Base-by-base conservation (phyloP, 305 asterid genomes). In the Fraxinus greggii region DNA sequence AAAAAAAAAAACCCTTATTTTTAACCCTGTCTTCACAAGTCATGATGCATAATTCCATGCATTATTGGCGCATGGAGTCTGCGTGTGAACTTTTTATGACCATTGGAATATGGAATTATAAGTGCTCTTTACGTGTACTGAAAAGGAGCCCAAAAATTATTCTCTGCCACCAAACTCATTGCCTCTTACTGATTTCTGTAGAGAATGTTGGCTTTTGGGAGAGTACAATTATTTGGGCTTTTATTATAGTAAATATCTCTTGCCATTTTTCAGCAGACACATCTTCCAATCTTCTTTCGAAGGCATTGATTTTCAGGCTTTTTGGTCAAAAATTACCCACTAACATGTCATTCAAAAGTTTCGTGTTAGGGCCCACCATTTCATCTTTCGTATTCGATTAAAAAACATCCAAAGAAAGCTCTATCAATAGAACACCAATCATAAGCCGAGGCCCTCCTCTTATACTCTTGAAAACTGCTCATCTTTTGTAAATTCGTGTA, bases 151-250 rank as follows among this genome's bases (percentile, higher is more conserved):
- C 5, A 23, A 61, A 24, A 2, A 61, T 61, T 31, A 61, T 61
- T 23, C 26, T 61, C 70, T 28, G 7, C 31, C 70, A 61, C 70
- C 70, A 61, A 61, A 61, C 32, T 61, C 31, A 61, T 61, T 61
- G 70, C 70, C 29, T 21, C 24, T 5, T 8, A 0, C 7, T 4
- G 15, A 61, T 61, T 40, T 80, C 17, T 38, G 33, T 24, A 19
- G 21, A 0, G 21, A 65, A 33, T 81, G 84, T 81, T n/a, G 84
- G 72, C 84, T 76, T 76, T 81, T 76, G 77, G 84, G 72, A 36
- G 48, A 76, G 29, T 42, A 33, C 72, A 65, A 81, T 81, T 21
- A 81, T 81, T 75, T 35, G 80, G 74, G 70, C 67, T 59, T 59
- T 28, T 31, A 56, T 56, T 19, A 6, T 12, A 48, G 31, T 2